A percentile compares a stretch with the other conserved stretches of the same genome.
Evolutionary conservation across 768 basidiomycete species (phyloP).

Genomic region (Leccinum boreale): DNA sequence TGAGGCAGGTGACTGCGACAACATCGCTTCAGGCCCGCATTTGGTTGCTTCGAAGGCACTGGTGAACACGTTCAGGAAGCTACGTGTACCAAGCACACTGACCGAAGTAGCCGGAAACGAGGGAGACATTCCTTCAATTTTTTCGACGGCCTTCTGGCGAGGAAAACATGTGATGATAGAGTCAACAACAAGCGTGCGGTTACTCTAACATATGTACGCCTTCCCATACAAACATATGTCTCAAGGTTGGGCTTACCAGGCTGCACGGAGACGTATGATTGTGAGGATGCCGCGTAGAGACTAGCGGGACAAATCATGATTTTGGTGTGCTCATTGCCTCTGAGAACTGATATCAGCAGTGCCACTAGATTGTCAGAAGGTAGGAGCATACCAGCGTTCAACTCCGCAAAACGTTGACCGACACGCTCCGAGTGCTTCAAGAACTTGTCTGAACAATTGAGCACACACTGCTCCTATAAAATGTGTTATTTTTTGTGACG

Average conservation of each 20-base stretch:
- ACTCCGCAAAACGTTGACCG: slow-evolving; percentile 87
- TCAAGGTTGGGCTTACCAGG: slow-evolving; percentile 10
- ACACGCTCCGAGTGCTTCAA: slow-evolving; percentile 94
- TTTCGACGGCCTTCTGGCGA: neutral
- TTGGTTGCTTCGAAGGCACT: neutral
- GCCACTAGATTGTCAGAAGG: neutral
- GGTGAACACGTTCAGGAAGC: neutral
- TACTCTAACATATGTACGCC: slow-evolving; percentile 19
- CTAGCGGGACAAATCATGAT: slow-evolving; percentile 18
- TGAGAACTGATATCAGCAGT: slow-evolving; percentile 11
- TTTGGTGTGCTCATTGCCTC: slow-evolving; percentile 32
- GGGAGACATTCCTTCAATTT: neutral
- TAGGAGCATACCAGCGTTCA: slow-evolving; percentile 77
- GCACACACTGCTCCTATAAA: slow-evolving; percentile 80
- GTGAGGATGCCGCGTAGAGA: neutral
- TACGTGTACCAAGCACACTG: neutral
- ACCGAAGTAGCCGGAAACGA: neutral
- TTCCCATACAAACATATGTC: slow-evolving; percentile 14
- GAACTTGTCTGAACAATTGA: slow-evolving; percentile 97
- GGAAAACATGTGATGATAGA: slow-evolving; percentile 14
- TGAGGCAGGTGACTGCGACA: neutral
- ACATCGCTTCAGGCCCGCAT: neutral
- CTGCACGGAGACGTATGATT: neutral
- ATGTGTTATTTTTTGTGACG: slow-evolving; percentile 8
- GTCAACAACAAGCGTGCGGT: slow-evolving; percentile 2